Evolutionary conservation across 805 yeast genomes (phyloP), one percentile per base, ranked within the genome.

Genomic region (Sugiyamaella chiloensis): DNA sequence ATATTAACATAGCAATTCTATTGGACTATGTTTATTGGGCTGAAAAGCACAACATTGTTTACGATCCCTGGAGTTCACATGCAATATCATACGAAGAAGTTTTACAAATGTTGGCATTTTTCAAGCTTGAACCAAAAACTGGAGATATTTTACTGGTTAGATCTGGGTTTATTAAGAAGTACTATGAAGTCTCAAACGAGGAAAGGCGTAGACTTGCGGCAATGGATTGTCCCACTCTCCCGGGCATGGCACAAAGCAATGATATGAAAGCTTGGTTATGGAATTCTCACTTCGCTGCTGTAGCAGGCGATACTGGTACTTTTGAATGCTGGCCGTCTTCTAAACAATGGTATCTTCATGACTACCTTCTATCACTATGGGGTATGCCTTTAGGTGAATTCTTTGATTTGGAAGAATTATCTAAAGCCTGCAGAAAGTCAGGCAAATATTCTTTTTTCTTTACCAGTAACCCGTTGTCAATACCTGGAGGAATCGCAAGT

Each of bases 371-470:
- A 21, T 56, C 65, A 4, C 58, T 66, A 32, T 65, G 68, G 68
- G 69, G 69, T 19, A 54, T 64, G 24, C 60, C 65, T 24, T 55
- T 65, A 14, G 69, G 69, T 7, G 69, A 66, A 52, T 51, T 63
- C 42, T 60, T 64, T 36, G 61, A 66, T 42, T 56, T 66, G 11
- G 66, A 64, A 24, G 60, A 51, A 8, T 47, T 66, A 19, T 51
- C 65, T 11, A 55, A 52, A 26, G 34, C 51, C 12, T 65, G 69
- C 50, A 40, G 52, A 35, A 47, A 47, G 34, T 47, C 45, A 23
- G 53, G 52, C 11, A 55, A 63, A 40, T 65, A 57, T 48, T 46
- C 60, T 7, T 65, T 65, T 56, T 54, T 65, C 53, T 54, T 65
- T 41, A 58, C 66, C 14, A 53, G 60, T 24, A 65, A 60, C 12